These are phyloP conservation scores for Capsella rubella DNA, from an alignment of 441 rosid species.

Conservation along the genomic window DNA sequence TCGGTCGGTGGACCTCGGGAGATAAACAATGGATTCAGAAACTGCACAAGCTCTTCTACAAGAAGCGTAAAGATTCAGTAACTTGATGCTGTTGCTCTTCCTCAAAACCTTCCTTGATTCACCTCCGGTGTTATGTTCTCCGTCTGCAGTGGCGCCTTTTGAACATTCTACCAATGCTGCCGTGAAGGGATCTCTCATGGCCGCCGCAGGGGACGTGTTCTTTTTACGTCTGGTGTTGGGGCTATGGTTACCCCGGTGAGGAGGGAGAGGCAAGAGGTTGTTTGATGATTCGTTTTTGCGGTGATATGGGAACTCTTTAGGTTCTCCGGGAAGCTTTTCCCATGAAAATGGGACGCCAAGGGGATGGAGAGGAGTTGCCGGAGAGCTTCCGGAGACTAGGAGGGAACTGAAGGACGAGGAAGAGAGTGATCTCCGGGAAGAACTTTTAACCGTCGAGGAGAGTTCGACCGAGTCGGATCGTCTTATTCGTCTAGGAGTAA, in stretches of 20 bases:
- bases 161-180: constrained; percentile 76
- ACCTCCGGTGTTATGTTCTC: constrained; percentile 10
- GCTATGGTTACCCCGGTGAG: constrained; percentile 4
- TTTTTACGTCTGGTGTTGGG: constrained; percentile 3
- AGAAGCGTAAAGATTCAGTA: constrained; percentile 42
- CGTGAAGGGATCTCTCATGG: constrained; percentile 59
- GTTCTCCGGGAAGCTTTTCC: constrained; percentile 3
- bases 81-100: constrained; percentile 58
- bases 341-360: constrained; percentile 23
- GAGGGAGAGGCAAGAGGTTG: constrained; percentile 21
- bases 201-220: neutral
- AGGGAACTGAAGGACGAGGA: neutral
- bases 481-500: neutral
- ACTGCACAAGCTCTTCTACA: constrained; percentile 32
- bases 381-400: neutral
- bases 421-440: constrained; percentile 15
- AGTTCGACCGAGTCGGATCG: neutral
- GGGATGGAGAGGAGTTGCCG: constrained; percentile 1
- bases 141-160: constrained; percentile 40
- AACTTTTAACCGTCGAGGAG: neutral
- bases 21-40: constrained; percentile 33
- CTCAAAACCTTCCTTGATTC: constrained; percentile 43
- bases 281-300: constrained; percentile 3
- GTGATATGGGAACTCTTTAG: constrained; percentile 19
- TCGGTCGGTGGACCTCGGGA: constrained; percentile 18